Evolutionary conservation across 164 flowering plant species (phyloP).

Genomic region (Umbellularia californica): DNA sequence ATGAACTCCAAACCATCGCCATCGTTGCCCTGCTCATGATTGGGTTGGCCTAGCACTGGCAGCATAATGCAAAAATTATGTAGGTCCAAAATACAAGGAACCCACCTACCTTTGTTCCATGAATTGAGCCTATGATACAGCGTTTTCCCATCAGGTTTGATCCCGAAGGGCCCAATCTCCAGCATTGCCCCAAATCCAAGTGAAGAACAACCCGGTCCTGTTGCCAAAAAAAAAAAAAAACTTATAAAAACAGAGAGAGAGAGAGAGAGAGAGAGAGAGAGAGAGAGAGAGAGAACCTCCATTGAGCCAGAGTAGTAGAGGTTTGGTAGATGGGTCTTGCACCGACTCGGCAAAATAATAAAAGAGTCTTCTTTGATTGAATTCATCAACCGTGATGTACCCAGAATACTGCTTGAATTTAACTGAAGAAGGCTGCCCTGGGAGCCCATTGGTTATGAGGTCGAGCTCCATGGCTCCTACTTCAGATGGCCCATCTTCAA

Average conservation of each 20-base stretch:
- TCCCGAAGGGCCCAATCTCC: constrained; percentile 7
- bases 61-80: not conserved
- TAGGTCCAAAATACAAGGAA: not conserved
- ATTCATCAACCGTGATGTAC: constrained; percentile 18
- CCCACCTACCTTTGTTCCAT: constrained; percentile 8
- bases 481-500: not conserved
- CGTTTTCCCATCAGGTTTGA: constrained; percentile 5
- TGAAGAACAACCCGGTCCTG: constrained; percentile 9
- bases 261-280: not conserved
- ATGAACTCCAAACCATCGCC: too few species aligned
- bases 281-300: constrained; percentile 19
- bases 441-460: constrained; percentile 18
- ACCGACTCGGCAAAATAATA: constrained; percentile 30
- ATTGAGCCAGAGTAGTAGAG: constrained; percentile 30
- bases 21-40: too few species aligned
- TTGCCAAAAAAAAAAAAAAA: not conserved
- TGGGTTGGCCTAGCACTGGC: too few species aligned
- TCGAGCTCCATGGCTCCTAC: constrained; percentile 16
- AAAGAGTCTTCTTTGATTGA: constrained; percentile 20
- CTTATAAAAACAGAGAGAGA: too few species aligned
- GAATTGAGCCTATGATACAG: constrained; percentile 1
- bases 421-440: constrained; percentile 21
- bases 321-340: constrained; percentile 21
- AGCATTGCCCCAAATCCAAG: constrained; percentile 7
- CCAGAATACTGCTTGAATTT: constrained; percentile 29